Base-by-base conservation (phyloP, 2,329 filamentous ascomycete genomes). In the Fusarium sp. region DNA sequence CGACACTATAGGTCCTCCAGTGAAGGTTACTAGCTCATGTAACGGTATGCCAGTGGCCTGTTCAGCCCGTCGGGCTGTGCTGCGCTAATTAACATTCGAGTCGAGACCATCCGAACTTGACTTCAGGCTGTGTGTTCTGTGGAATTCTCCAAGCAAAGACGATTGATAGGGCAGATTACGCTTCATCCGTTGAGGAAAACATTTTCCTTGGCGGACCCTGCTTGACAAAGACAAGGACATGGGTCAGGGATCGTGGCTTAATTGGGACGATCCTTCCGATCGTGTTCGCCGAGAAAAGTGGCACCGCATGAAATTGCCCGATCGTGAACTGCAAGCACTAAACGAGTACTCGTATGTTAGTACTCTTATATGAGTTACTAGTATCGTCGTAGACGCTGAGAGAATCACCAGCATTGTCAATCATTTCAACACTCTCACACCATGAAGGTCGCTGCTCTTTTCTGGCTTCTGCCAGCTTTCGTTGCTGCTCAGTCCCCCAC, bases 381-480 rank as follows among this genome's bases (percentile, higher is more conserved):
- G 11, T n/a, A 12, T 38, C 34, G 18, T n/a, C 12, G 29, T 13
- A 30, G 12, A 30, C 29, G 5, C 29, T 30, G 29, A 30, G 6
- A 30, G 32, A n/a, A 11, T 10, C 34, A 11, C 9, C 16, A 38
- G 16, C 18, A n/a, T 3, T n/a, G 18, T 11, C 34, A n/a, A 29
- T 1, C 10, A 29, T 3, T 29, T 29, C 10, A 10, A 29, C 10
- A 29, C 10, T 12, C 27, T 11, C 27, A n/a, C 34, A 38, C 5
- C 2, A 20, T 63, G 58, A 65, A 65, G 45, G 38, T n/a, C 3
- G 11, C n/a, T 22, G 20, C 8, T 13, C 6, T 65, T 3, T 12
- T 62, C 20, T 62, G 40, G 57, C 25, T 65, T 34, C 8, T 65
- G 20, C 51, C 58, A 24, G 58, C 44, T 12, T 7, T 65, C n/a